Evolutionary conservation across 495 filamentous ascomycete genomes (phyloP), one percentile per base, ranked within the genome.

Genomic region (Penicillium verhagenii): DNA sequence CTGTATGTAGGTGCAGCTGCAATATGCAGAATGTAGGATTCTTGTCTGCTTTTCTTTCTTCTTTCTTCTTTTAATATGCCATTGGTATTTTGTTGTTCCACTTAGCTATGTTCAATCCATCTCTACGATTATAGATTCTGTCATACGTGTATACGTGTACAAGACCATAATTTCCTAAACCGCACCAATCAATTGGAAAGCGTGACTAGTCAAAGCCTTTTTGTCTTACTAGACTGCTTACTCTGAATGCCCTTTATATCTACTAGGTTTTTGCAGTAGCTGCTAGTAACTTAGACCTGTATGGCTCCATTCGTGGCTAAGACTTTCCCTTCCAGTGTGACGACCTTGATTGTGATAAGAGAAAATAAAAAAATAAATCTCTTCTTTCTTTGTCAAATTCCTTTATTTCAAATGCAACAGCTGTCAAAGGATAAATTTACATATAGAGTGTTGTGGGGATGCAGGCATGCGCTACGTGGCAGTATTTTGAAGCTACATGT

Each of bases 21-120:
- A 16, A 24, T 16, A 37, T 57, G 23, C n/a, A 56, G 48, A 52
- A 60, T 56, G 58, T 25, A 45, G 44, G 29, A 52, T 48, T 53
- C 49, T 28, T 44, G 9, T 20, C 14, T 16, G 13, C 6, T n/a
- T 16, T 35, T 4, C 1, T 1, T 9, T 13, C 33, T 13, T n/a
- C 33, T 35, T 16, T 35, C 13, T 14, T 5, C 33, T 35, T 35
- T 14, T 4, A 2, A 16, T 16, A 16, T n/a, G n/a, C n/a, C n/a
- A n/a, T 35, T 2, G 33, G 33, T 35, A 35, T 35, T 6, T 14
- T 35, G 33, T 14, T 35, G 33, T 35, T 35, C 33, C 33, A 35
- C 14, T 35, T 14, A 35, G 33, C 13, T 16, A 35, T 35, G 33
- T 16, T 35, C 33, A 14, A 35, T 16, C 1, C 0, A 14, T 35